Evolutionary conservation across 2,329 filamentous ascomycete genomes (phyloP), one percentile per base, ranked within the genome.

Genomic region (Dothistroma septosporum): DNA sequence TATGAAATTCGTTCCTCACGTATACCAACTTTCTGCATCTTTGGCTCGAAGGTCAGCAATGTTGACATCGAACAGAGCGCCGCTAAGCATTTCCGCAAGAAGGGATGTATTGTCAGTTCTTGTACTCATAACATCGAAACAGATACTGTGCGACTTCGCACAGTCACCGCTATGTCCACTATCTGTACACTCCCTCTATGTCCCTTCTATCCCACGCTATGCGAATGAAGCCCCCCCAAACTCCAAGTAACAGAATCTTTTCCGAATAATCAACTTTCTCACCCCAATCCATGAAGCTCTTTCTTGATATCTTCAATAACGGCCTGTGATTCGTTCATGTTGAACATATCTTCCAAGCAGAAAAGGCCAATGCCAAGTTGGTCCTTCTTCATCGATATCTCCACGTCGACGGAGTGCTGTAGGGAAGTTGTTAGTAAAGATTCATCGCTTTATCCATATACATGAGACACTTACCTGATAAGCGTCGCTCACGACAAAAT

Each of bases 341-440:
- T 68, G 46, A 83, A 35, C 75, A 82, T 77, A 7, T 73, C 73
- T 44, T 71, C 72, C 4, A 78, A 76, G 21, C 75, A 79, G 70
- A 85, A 85, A 8, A 84, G 67, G 14, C 83, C 83, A 47, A 85
- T 73, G 65, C 82, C 79, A 60, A 86, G 69, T 6, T 66, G 70
- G n/a, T 79, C 78, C 37, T 78, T 70, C 8, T 75, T 70, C 19
- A 85, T 70, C 9, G 81, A 81, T 9, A 79, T 78, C 73, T 86
- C 84, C 12, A 86, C 68, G 68, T 86, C 83, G 31, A 86, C 66
- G 10, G 82, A 77, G 64, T 81, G 76, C 80, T 84, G 66, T 50
- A 57, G 22, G 55, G 1, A 52, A 50, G 57, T 37, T 52, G 37
- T 44, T 31, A 28, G n/a, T 32, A 21, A 21, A 58, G 22, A 53